Evolutionary conservation across 495 filamentous ascomycete species (phyloP), one percentile per base, ranked within the genome.

Genomic region (Glarea lozoyensis): DNA sequence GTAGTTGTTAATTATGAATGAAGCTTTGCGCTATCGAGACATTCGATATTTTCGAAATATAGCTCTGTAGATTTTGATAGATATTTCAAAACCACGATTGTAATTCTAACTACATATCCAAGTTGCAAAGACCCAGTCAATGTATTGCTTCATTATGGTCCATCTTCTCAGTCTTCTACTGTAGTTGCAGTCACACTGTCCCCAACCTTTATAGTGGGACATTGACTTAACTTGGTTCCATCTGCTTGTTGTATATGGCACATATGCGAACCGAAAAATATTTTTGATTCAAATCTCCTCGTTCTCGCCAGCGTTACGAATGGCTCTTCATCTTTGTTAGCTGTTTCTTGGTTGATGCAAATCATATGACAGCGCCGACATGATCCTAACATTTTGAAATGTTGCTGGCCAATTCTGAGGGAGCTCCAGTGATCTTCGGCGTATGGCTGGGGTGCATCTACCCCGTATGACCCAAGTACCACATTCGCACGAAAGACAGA

Each of bases 321-420:
- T 0, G 92, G 92, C 58, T 96, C 89, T 46, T 86, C 76, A 30
- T 79, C 73, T 60, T 78, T 83, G 35, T 77, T 70, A 0, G 79
- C 90, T 4, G 84, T 93, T 13, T 79, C 63, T 54, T 94, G 92
- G 48, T 98, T 79, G 33, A 96, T 75, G 57, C 90, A 96, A 10
- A 98, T 82, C 86, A 98, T 95, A 53, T 94, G 88, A 48, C 92
- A 98, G 12, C 92, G 65, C 25, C 88, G 73, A 54, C 92, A 98
- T 15, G 79, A 72, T 0, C 86, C 89, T 3, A 96, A 65, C 46
- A 89, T 76, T 52, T 84, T 69, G 40, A 86, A 82, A 2, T 64
- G 52, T 21, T 78, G 66, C 11, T 54, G 37, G 11, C 75, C 74
- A 29, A 82, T 72, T 24, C 59, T 59, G 11, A 76, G 21, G 12